Evolutionary conservation across 78 protist genomes (phyloP), one percentile per base, ranked within the genome.

Genomic region (Dictyostelium purpureum): DNA sequence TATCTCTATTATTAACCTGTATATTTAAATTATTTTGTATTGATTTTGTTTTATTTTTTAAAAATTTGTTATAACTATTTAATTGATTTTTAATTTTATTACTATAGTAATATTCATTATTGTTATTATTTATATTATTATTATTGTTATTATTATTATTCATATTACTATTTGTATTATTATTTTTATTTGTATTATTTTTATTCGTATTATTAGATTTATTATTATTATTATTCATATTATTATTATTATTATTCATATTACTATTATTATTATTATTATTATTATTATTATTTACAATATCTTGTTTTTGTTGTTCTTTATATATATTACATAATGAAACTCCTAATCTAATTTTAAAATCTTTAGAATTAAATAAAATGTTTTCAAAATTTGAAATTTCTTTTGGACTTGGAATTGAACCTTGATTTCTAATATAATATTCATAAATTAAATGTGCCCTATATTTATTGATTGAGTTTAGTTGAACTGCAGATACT

Each of bases 391-490:
- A 21, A 37, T 47, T 40, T 26, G 75, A 66, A 4, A 81, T 37
- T 54, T 81, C 42, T 0, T 2, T 9, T 14, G 90, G 90, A 16
- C 79, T 51, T 11, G 90, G 79, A 4, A 81, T 69, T 11, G n/a
- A 10, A 6, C 57, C 51, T 45, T 81, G 49, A 18, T 66, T 54
- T 1, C 31, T 35, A 28, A 33, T 43, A 69, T 54, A 81, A 42
- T 81, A 42, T 5, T 54, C 45, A 56, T 81, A 70, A 14, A 81
- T 81, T 38, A 88, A 10, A 51, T 7, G n/a, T 7, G 87, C 70
- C 6, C 94, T 28, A 38, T 88, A 73, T 16, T 87, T 14, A 56
- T 88, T 88, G 70, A 88, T 78, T 14, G 87, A 70, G 14, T 33
- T 31, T 4, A 88, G 49, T 40, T 24, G 47, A 26, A 88, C 78